Evolutionary conservation across 2,329 filamentous ascomycete species (phyloP).

Genomic region (Paraconiothyrium sp.): DNA sequence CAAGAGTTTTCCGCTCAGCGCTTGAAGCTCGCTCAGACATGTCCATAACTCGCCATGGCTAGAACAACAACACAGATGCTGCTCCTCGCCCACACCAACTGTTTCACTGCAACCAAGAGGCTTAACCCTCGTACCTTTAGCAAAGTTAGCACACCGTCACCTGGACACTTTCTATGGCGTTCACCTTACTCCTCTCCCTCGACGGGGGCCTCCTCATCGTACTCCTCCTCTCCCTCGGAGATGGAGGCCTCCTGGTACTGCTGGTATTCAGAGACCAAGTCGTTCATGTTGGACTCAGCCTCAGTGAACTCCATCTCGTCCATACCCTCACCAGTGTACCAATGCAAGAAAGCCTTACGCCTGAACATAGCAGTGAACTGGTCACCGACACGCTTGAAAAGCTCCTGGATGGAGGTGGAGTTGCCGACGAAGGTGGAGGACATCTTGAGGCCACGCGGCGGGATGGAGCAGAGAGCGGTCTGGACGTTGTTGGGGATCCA

Average conservation of each 20-base stretch:
- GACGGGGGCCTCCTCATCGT: conserved; percentile 81
- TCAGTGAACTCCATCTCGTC: conserved; percentile 99
- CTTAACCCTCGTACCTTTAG: conserved; percentile 40
- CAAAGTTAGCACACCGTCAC: conserved; percentile 24
- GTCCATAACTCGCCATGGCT: conserved; percentile 22
- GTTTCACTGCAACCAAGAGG: conserved; percentile 29
- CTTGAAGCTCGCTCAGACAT: conserved; percentile 31
- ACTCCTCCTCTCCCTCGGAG: conserved; percentile 97
- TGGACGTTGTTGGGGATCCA: conserved; percentile 99
- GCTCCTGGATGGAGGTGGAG: conserved; percentile 99
- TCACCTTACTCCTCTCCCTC: conserved; percentile 71
- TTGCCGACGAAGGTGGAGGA: conserved; percentile 99
- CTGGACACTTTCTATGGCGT: conserved; percentile 21
- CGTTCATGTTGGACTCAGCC: conserved; percentile 99
- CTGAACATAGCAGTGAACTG: conserved; percentile 99
- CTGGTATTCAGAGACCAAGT: conserved; percentile 99
- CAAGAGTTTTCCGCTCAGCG: conserved; percentile 43
- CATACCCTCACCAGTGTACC: conserved; percentile 99
- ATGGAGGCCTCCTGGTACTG: conserved; percentile 99
- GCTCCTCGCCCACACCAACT: conserved; percentile 22
- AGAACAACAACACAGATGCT: conserved; percentile 26
- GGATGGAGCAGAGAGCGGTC: conserved; percentile 98
- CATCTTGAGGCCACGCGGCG: conserved; percentile 98
- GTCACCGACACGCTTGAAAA: conserved; percentile 99
- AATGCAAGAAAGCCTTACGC: conserved; percentile 99